Base-by-base conservation (phyloP, 2,329 filamentous ascomycete genomes). In the Chaetomiaceae sp. region DNA sequence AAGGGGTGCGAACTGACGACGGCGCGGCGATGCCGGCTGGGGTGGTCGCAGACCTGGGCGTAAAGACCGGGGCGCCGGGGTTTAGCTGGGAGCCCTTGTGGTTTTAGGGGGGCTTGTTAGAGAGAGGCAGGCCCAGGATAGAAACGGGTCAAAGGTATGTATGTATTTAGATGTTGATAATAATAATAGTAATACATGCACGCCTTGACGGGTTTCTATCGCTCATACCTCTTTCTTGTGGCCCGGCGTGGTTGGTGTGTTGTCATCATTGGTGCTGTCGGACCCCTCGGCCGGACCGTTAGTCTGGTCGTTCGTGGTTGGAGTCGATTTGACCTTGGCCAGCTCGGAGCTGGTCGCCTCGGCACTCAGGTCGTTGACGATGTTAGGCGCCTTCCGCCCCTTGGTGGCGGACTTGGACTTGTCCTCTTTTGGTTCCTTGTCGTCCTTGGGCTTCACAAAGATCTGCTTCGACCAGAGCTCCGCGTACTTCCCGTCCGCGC, bases 391-490 rank as follows among this genome's bases (percentile, higher is more conserved):
- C 38, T 62, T 60, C 17, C 45, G 31, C 48, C 23, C 55, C 42
- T 57, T 59, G n/a, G 35, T 25, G 4, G 35, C 42, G 12, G 57
- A 48, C 38, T 65, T 58, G 12, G 57, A 48, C 38, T 65, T 58
- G 4, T 57, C 54, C 3, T 63, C 60, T 7, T 58, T 54, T 35
- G 52, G 43, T 16, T 67, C 63, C 20, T 65, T 61, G 30, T 76
- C n/a, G n/a, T n/a, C 73, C 53, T 76, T 76, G 1, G 76, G 68
- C 52, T 73, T 75, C 35, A 77, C 64, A 58, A 79, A 79, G 16
- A 78, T 71, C 60, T 85, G 81, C 60, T 82, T 82, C 3, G 77
- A 78, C 83, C 84, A 87, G 27, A 87, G 67, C 46, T 79, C 76
- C 20, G 77, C 75, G 58, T 86, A 87, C 67, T 79, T 77, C 2